Base-by-base conservation (phyloP, 257 asterid species). In the Linderniella brevidens region DNA sequence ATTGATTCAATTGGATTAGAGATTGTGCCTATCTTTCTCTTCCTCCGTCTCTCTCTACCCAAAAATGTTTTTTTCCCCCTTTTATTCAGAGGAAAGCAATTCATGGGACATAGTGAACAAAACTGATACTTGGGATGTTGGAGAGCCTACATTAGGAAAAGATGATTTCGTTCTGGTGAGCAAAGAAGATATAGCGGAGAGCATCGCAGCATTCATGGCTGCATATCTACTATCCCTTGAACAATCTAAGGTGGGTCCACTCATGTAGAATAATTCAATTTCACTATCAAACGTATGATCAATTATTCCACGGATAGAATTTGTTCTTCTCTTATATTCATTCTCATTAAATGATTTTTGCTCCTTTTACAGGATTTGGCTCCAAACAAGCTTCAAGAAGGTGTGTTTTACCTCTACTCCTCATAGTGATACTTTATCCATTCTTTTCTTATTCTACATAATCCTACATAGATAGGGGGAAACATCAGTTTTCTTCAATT, bases 121-220 rank as follows among this genome's bases (percentile, higher is more conserved):
- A 64, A 73, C 66, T 62, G 99, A 90, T 71, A 72, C 32, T 11
- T 90, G 96, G 99, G 99, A 82, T 69, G 75, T 71, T 58, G 96
- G 65, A 62, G 57, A 66, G 54, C 61, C 48, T 40, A 86, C 75
- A 41, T 60, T 67, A 16, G 85, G 75, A 29, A 61, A 75, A 38
- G 99, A 90, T 48, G 99, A 85, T 57, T 90, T 68, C 54, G 94
- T 90, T 53, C 60, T 90, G 64, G 96, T 90, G 58, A 83, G 86
- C 72, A 86, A 85, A 66, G 99, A 90, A 65, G 99, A 90, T 65
- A 90, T 90, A 64, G 70, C 79, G 75, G 99, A 90, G 57, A 94
- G 99, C 53, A 79, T 90, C 54, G 96, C 99, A 14, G 70, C 95
- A 63, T 90, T 85, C 80, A 90, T 90, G 99, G 96, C 99, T 58